Percentiles rank a stretch among this genome's conserved stretches.
Conservation (phyloP, 441 rosid species). For the Populus trichocarpa region DNA sequence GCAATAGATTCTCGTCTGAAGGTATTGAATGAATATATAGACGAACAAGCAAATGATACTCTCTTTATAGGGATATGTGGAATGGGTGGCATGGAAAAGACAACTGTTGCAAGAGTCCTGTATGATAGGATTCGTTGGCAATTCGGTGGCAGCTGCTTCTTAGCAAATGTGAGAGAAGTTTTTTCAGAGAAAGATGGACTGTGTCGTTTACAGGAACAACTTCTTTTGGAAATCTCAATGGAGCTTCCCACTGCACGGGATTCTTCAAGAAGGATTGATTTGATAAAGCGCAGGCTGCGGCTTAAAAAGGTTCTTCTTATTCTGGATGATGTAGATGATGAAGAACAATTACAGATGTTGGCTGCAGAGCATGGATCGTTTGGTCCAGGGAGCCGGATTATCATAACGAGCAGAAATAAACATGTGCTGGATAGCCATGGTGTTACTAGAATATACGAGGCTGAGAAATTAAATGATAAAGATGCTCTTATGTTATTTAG, state of each 20-base stretch:
- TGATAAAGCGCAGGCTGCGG: background rate
- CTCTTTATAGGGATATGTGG: conserved; percentile 14
- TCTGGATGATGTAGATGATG: conserved; percentile 11
- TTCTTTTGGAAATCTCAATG: conserved; percentile 6
- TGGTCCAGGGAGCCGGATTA: conserved; percentile 15
- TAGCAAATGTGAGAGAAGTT: conserved; percentile 13
- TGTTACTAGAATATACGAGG: background rate
- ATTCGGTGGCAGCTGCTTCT: conserved; percentile 8
- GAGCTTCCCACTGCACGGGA: background rate
- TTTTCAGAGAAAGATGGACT: conserved; percentile 1
- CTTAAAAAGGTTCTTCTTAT: conserved; percentile 13
- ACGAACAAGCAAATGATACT: conserved; percentile 2
- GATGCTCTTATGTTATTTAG: conserved; percentile 16
- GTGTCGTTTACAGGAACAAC: conserved; percentile 3
- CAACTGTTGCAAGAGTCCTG: conserved; percentile 3
- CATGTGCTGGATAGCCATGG: background rate
- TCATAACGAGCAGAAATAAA: conserved; percentile 11
- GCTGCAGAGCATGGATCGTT: conserved; percentile 1
- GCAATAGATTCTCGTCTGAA: conserved; percentile 12
- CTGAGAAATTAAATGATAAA: background rate
- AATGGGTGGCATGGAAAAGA: conserved; percentile 17
- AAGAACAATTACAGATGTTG: background rate
- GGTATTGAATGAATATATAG: background rate
- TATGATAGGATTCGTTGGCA: background rate
- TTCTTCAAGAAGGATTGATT: background rate